Evolutionary conservation across 495 filamentous ascomycete genomes (phyloP).

Genomic region (Aspergillus cavernicola): DNA sequence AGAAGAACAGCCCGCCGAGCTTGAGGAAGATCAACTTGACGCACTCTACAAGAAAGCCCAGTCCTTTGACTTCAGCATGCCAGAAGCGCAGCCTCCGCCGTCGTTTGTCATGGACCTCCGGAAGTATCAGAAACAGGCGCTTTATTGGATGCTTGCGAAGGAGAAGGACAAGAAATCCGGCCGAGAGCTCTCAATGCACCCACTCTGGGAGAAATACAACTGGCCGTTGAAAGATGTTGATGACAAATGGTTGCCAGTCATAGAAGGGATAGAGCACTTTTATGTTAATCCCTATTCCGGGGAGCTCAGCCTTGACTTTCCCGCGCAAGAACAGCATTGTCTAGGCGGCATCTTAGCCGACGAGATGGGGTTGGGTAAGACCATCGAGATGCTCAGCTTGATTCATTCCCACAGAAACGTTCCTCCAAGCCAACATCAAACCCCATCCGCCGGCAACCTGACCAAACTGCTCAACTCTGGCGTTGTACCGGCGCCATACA

Average conservation of each 20-base stretch:
- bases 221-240: conserved; percentile 90
- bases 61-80: conserved; percentile 91
- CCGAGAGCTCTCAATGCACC: conserved; percentile 82
- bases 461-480: conserved; percentile 54
- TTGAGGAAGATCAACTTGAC: conserved; percentile 94
- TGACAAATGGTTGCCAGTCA: conserved; percentile 62
- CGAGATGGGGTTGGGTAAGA: conserved; percentile 90
- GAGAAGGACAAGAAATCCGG: conserved; percentile 71
- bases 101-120: conserved; percentile 80
- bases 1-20: conserved; percentile 82
- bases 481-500: conserved; percentile 71
- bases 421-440: conserved; percentile 47
- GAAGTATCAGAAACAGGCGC: conserved; percentile 91
- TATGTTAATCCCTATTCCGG: conserved; percentile 97
- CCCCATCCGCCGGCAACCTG: conserved; percentile 52
- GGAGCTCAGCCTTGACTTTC: conserved; percentile 89
- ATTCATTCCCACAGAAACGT: conserved; percentile 70
- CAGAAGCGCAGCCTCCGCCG: conserved; percentile 73
- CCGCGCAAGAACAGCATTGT: conserved; percentile 89
- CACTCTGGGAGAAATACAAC: conserved; percentile 90
- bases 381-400: conserved; percentile 94
- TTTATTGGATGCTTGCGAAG: conserved; percentile 94
- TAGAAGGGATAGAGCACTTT: conserved; percentile 65
- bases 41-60: conserved; percentile 94
- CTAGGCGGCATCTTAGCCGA: conserved; percentile 91